Evolutionary conservation across 192 early-diverging fungal species (phyloP).

Genomic region (Podila horticola): DNA sequence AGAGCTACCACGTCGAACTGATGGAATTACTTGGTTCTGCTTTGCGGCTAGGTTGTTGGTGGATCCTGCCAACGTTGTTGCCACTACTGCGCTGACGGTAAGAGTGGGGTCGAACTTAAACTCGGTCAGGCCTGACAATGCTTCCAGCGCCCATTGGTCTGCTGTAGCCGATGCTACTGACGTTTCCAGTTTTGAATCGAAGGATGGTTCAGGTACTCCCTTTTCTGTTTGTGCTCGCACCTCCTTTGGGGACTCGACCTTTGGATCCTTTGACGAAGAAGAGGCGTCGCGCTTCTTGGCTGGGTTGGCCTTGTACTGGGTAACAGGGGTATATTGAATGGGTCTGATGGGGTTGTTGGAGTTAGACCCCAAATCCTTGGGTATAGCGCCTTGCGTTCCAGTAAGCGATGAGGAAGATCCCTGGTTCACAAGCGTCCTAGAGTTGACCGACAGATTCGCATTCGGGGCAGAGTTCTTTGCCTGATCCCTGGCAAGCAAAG

Average conservation of each 20-base stretch:
- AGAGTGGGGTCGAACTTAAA: constrained; percentile 32
- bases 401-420: constrained; percentile 37
- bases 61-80: constrained; percentile 11
- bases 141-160: constrained; percentile 27
- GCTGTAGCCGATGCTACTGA: not conserved
- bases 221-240: not conserved
- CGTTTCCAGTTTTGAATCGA: not conserved
- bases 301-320: constrained; percentile 37
- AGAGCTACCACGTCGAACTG: constrained; percentile 3
- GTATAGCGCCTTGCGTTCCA: not conserved
- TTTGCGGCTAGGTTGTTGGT: constrained; percentile 8
- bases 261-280: not conserved
- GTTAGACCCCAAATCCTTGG: not conserved
- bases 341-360: constrained; percentile 29
- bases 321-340: constrained; percentile 51
- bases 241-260: not conserved
- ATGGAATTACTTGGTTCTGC: constrained; percentile 7
- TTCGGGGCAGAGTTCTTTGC: not conserved
- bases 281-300: constrained; percentile 6
- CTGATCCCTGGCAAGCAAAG: not conserved
- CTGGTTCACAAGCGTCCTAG: constrained; percentile 23
- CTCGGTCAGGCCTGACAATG: constrained; percentile 28
- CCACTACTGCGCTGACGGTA: constrained; percentile 14
- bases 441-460: constrained; percentile 2
- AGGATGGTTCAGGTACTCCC: not conserved